phyloP scores from a whole-genome alignment of 768 basidiomycete species.

The Boletus vermiculosoides region DNA sequence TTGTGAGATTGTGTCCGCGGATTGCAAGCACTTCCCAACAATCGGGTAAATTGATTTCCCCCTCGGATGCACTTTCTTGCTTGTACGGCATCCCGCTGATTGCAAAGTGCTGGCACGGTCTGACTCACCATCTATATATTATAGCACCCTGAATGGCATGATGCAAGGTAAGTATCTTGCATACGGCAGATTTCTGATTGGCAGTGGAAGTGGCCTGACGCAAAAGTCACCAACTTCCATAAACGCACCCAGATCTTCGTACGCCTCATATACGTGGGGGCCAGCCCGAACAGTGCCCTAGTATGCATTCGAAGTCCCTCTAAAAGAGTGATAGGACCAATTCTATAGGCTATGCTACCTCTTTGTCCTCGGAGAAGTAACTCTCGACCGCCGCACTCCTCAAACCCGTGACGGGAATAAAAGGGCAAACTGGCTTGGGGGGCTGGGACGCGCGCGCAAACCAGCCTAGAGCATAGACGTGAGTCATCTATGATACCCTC shows the following conservation, averaged over 20 bases:
- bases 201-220: neutral
- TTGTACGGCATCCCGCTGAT: neutral
- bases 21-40: neutral
- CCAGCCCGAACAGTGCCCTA: too few relatives aligned
- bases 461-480: neutral
- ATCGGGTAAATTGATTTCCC: neutral
- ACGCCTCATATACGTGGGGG: neutral
- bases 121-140: neutral
- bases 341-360: too few relatives aligned
- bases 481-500: neutral
- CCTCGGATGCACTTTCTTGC: too few relatives aligned
- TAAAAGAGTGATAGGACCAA: neutral
- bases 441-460: too few relatives aligned
- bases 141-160: neutral
- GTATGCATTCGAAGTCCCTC: too few relatives aligned
- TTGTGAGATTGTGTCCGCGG: neutral
- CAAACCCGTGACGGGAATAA: neutral
- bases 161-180: neutral
- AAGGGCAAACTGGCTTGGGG: neutral
- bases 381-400: neutral
- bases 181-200: too few relatives aligned
- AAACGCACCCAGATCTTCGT: neutral
- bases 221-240: neutral
- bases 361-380: neutral
- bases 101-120: neutral